A percentile compares a stretch with the other conserved stretches of the same genome.
These are phyloP conservation scores for Xylaria grammica DNA, from an alignment of 495 filamentous ascomycete species.

Conservation along the genomic window DNA sequence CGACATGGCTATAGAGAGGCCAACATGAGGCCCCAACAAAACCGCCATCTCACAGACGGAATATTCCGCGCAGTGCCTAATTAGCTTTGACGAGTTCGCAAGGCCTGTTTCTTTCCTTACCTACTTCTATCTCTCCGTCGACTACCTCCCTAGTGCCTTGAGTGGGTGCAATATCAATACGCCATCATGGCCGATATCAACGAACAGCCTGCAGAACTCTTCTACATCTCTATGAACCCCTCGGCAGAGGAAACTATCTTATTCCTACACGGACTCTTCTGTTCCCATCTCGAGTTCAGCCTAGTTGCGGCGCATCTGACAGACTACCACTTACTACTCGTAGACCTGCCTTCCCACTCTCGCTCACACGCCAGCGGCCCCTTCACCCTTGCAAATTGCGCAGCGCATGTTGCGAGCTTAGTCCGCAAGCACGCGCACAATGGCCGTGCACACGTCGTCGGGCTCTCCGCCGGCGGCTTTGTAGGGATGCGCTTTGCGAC, in stretches of 20 bases:
- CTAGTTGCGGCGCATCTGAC: conserved; percentile 33
- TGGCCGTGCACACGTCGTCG: conserved; percentile 37
- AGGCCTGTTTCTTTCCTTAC: too few relatives aligned
- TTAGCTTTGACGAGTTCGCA: too few relatives aligned
- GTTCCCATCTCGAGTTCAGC: conserved; percentile 42
- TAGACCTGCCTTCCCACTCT: conserved; percentile 41
- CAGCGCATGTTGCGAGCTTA: conserved; percentile 36
- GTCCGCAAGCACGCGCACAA: conserved; percentile 38
- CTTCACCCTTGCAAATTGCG: conserved; percentile 30
- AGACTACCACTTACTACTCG: conserved; percentile 41
- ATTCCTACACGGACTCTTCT: conserved; percentile 40
- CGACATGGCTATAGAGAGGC: too few relatives aligned
- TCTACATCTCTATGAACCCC: conserved; percentile 7
- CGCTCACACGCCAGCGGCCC: conserved; percentile 30
- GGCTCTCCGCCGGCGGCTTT: conserved; percentile 40
- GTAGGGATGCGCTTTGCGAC: conserved; percentile 32
- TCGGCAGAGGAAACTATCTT: conserved; percentile 37
- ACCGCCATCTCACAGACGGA: too few relatives aligned
- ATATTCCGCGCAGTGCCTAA: too few relatives aligned
- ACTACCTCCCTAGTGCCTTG: too few relatives aligned
- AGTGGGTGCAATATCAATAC: too few relatives aligned
- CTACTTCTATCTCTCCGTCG: too few relatives aligned
- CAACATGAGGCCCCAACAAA: too few relatives aligned
- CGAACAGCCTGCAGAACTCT: background rate
- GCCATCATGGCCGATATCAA: background rate